Evolutionary conservation across 257 asterid genomes (phyloP).

Genomic region (Fraxinus cuspidata): DNA sequence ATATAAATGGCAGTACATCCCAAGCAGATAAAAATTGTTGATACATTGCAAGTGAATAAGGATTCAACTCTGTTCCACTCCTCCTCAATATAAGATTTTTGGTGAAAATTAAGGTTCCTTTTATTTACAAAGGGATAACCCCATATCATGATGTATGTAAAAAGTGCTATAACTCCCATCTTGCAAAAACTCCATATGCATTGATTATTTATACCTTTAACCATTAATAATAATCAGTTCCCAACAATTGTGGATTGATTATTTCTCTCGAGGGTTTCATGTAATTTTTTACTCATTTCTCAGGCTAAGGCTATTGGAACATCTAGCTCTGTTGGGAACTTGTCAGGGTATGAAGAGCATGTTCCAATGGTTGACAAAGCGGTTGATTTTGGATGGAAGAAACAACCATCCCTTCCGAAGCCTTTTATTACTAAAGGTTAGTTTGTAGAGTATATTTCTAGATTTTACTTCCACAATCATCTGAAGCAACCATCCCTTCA

Average conservation of each 20-base stretch:
- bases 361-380: conserved; percentile 20
- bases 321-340: background rate
- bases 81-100: background rate
- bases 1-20: background rate
- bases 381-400: conserved; percentile 15
- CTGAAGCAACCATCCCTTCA: conserved; percentile 6
- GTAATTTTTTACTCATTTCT: background rate
- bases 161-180: background rate
- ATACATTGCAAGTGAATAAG: background rate
- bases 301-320: conserved; percentile 17
- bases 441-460: background rate
- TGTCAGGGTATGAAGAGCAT: conserved; percentile 5
- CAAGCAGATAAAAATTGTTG: background rate
- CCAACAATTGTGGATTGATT: background rate
- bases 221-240: too few species aligned
- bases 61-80: background rate
- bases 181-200: background rate
- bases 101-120: background rate
- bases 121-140: background rate
- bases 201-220: background rate
- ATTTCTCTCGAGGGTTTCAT: background rate
- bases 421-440: background rate
- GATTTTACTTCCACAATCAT: background rate
- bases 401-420: conserved; percentile 3
- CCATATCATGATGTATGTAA: background rate